Percentiles rank a stretch among this genome's conserved stretches.
Evolutionary conservation across 2,329 filamentous ascomycete genomes (phyloP).

Genomic region (Epichloe gansuensis): DNA sequence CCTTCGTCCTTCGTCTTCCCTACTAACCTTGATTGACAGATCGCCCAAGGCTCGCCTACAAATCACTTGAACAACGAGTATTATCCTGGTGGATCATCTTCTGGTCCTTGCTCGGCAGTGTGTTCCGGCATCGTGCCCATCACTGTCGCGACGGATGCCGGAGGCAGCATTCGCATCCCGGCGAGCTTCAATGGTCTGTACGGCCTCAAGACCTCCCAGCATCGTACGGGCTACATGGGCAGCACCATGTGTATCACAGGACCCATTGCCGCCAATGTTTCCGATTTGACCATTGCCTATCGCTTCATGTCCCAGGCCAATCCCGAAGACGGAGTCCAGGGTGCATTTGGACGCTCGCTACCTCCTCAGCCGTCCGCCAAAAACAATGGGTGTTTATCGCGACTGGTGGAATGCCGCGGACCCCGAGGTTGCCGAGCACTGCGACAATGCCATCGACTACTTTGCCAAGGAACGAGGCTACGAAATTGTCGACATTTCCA

Average conservation of each 20-base stretch:
- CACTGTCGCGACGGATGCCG: constrained; percentile 62
- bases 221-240: constrained; percentile 48
- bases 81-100: constrained; percentile 73
- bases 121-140: constrained; percentile 63
- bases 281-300: constrained; percentile 74
- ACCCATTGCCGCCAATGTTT: constrained; percentile 63
- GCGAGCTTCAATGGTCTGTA: constrained; percentile 66
- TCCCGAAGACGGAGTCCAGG: constrained; percentile 45
- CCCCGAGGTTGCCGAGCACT: constrained; percentile 47
- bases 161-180: constrained; percentile 65
- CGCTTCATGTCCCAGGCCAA: constrained; percentile 66
- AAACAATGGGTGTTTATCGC: constrained; percentile 59
- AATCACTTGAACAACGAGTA: constrained; percentile 69
- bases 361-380: constrained; percentile 29
- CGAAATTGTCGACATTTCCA: constrained; percentile 43
- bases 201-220: constrained; percentile 69
- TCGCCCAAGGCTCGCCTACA: constrained; percentile 57
- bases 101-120: constrained; percentile 61
- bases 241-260: constrained; percentile 52
- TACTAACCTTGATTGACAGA: constrained; percentile 29
- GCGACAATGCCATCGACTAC: constrained; percentile 49
- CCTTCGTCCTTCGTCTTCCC: constrained; percentile 1
- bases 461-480: constrained; percentile 39
- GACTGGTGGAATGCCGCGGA: constrained; percentile 41
- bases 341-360: constrained; percentile 48